These are phyloP conservation scores for Pyrus hybrid DNA, from an alignment of 331 rosid genomes.

Conservation along the genomic window DNA sequence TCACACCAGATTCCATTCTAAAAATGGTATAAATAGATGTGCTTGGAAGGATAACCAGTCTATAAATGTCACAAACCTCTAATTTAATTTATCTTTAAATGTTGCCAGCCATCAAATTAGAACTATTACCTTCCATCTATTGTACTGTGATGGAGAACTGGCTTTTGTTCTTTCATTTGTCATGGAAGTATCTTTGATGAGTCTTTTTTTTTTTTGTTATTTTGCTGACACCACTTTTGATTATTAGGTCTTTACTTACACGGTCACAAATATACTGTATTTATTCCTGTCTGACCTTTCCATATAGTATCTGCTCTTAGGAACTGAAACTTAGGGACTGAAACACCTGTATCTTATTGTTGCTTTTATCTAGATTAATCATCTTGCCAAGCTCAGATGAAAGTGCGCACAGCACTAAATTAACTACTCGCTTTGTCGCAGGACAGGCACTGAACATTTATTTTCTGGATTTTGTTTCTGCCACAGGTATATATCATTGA, in stretches of 20 bases:
- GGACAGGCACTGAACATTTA: neutral
- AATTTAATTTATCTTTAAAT: neutral
- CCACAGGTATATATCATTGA: constrained; percentile 89
- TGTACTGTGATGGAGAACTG: neutral
- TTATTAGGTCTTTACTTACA: neutral
- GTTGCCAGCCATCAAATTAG: neutral
- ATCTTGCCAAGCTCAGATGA: neutral
- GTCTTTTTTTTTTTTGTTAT: neutral
- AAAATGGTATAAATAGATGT: too few species aligned
- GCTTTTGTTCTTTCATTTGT: neutral
- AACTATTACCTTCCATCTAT: neutral
- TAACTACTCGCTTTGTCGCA: neutral
- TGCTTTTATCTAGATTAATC: neutral
- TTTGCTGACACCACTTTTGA: neutral
- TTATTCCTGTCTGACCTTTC: neutral
- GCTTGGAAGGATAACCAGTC: too few species aligned
- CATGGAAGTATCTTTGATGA: neutral
- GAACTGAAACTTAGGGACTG: neutral
- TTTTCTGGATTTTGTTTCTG: constrained; percentile 13
- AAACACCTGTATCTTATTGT: neutral
- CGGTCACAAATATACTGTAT: neutral
- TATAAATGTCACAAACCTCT: neutral
- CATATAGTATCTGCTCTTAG: neutral
- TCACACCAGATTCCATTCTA: too few species aligned
- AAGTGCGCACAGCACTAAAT: neutral